These are phyloP conservation scores for Psilocybe cyanescens DNA, from an alignment of 768 basidiomycete species.

Conservation along the genomic window DNA sequence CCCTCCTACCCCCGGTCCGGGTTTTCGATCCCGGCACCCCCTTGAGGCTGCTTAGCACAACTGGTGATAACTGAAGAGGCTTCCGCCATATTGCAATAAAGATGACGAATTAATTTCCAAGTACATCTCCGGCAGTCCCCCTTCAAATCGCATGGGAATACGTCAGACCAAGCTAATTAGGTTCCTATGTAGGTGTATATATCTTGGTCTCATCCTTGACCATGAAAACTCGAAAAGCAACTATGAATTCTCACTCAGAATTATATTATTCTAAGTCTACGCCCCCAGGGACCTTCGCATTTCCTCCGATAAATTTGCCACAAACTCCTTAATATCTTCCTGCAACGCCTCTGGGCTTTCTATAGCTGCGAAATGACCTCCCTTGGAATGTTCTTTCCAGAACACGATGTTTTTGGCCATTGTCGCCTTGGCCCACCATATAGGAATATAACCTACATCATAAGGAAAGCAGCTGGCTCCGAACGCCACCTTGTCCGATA, in stretches of 20 bases:
- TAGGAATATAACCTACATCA: slow-evolving; percentile 38
- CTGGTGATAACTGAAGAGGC: too few relatives aligned
- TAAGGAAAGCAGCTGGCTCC: slow-evolving; percentile 47
- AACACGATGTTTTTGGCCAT: slow-evolving; percentile 43
- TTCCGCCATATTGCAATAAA: too few relatives aligned
- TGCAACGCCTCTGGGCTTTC: slow-evolving; percentile 43
- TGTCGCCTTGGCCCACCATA: slow-evolving; percentile 43
- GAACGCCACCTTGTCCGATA: slow-evolving; percentile 35
- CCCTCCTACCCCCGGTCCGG: too few relatives aligned
- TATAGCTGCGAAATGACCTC: slow-evolving; percentile 51
- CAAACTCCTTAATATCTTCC: slow-evolving; percentile 36
- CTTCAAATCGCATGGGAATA: too few relatives aligned
- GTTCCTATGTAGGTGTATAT: too few relatives aligned
- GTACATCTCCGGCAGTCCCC: too few relatives aligned
- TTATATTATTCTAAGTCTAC: not conserved
- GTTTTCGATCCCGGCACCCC: too few relatives aligned
- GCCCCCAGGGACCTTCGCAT: not conserved
- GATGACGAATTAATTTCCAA: too few relatives aligned
- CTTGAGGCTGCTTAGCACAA: too few relatives aligned
- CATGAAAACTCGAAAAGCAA: too few relatives aligned
- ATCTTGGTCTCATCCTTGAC: too few relatives aligned
- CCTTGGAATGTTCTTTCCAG: slow-evolving; percentile 41
- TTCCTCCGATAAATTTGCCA: slow-evolving; percentile 19
- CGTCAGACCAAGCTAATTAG: too few relatives aligned
- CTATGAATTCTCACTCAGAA: not conserved